Conservation (phyloP, 805 yeast genomes). For the Teunomyces gatunensis region DNA sequence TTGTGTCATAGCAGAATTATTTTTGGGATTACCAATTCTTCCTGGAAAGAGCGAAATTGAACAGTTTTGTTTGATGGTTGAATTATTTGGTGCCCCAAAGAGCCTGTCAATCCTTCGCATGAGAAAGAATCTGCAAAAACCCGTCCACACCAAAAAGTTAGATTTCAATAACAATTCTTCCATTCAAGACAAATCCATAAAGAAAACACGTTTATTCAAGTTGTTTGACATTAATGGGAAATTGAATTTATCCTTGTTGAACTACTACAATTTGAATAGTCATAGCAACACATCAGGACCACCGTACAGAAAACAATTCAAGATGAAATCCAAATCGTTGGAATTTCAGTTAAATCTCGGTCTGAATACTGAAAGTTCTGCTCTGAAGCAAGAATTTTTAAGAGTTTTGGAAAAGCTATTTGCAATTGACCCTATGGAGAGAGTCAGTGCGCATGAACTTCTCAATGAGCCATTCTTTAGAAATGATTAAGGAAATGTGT, state of each 20-base stretch:
- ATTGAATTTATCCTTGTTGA: slow-evolving; percentile 30
- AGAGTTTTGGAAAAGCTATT: slow-evolving; percentile 30
- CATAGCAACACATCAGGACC: background rate
- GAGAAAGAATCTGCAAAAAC: slow-evolving; percentile 33
- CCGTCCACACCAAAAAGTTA: slow-evolving; percentile 14
- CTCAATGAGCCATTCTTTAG: slow-evolving; percentile 6
- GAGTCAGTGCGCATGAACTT: slow-evolving; percentile 10
- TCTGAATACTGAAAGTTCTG: background rate
- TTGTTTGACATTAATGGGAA: slow-evolving; percentile 40
- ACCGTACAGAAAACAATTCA: slow-evolving; percentile 18
- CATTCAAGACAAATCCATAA: slow-evolving; percentile 30
- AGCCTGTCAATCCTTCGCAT: slow-evolving; percentile 36
- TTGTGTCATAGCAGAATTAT: slow-evolving; percentile 39
- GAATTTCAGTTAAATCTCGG: slow-evolving; percentile 27
- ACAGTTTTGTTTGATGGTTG: slow-evolving; percentile 42
- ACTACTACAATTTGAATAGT: slow-evolving; percentile 7
- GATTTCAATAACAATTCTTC: slow-evolving; percentile 9
- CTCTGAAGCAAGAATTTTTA: slow-evolving; percentile 16
- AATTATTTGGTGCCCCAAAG: slow-evolving; percentile 48
- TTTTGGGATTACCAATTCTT: slow-evolving; percentile 38
- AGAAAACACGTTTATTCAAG: slow-evolving; percentile 34
- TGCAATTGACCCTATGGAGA: slow-evolving; percentile 31
- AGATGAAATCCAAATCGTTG: slow-evolving; percentile 26
- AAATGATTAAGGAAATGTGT: background rate
- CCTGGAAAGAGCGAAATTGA: slow-evolving; percentile 51